Evolutionary conservation across 192 early-diverging fungal species (phyloP).

Genomic region (Dimargaris cristalligena): DNA sequence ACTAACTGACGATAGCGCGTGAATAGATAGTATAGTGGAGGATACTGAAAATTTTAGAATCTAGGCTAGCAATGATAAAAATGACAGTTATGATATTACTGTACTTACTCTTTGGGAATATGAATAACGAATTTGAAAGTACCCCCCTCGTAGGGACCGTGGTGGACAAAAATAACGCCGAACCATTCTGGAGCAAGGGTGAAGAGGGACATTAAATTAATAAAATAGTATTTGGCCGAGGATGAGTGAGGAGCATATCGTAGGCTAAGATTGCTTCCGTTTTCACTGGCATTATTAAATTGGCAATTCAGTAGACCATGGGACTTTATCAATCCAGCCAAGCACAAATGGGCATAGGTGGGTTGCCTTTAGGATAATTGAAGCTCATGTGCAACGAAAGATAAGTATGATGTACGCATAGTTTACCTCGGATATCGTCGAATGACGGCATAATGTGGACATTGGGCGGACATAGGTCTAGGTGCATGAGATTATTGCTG

Average conservation of each 20-base stretch:
- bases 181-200: constrained; percentile 2
- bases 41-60: neutral
- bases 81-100: neutral
- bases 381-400: no score
- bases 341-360: no score
- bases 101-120: constrained; percentile 3
- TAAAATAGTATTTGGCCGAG: neutral
- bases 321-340: neutral
- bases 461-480: neutral
- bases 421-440: neutral
- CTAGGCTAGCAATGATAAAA: neutral
- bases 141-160: constrained; percentile 7
- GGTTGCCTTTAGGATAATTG: no score
- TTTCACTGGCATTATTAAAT: no score
- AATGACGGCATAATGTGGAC: neutral
- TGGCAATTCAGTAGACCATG: no score
- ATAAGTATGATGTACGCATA: neutral
- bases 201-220: neutral
- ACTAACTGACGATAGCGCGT: neutral
- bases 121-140: neutral
- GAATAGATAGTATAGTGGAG: neutral
- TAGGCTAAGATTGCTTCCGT: neutral
- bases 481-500: neutral
- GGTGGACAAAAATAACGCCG: constrained; percentile 7
- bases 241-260: neutral